phyloP scores from a whole-genome alignment of 2,329 filamentous ascomycete genomes.

The Pseudonectria foliicola region DNA sequence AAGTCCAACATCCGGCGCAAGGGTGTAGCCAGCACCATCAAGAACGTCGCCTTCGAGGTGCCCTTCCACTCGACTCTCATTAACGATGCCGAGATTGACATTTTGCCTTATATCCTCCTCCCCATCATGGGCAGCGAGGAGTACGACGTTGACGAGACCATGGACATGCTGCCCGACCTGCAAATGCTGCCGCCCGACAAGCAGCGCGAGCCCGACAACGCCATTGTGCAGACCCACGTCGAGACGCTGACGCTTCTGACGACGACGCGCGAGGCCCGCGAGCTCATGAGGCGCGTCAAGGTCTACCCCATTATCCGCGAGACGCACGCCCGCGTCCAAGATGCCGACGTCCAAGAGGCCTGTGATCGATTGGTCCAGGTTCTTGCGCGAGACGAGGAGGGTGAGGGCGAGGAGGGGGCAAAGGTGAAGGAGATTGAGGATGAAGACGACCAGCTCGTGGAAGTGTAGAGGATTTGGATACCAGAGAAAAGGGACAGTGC shows the following conservation, averaged over 20 bases:
- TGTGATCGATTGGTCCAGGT: constrained; percentile 89
- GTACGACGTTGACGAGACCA: constrained; percentile 77
- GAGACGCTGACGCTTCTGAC: constrained; percentile 83
- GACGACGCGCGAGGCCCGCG: constrained; percentile 67
- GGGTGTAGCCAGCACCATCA: constrained; percentile 94
- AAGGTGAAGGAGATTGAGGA: constrained; percentile 41
- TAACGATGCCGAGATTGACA: constrained; percentile 63
- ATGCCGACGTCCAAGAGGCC: constrained; percentile 74
- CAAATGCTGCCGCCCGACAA: constrained; percentile 89
- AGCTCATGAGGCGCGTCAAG: constrained; percentile 65
- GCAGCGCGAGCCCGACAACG: constrained; percentile 66
- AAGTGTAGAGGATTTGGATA: constrained; percentile 34
- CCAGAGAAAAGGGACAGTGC: neutral
- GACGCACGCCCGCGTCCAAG: constrained; percentile 67
- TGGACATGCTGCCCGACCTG: constrained; percentile 81
- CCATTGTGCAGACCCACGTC: constrained; percentile 78
- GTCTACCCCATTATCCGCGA: constrained; percentile 89
- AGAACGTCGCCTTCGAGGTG: constrained; percentile 85
- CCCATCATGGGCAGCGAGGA: constrained; percentile 85
- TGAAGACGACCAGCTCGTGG: constrained; percentile 48
- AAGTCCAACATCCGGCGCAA: constrained; percentile 73
- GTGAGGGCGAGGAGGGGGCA: constrained; percentile 31
- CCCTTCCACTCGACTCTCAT: constrained; percentile 65
- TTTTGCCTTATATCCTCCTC: constrained; percentile 81
- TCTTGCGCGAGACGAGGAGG: constrained; percentile 69